Conservation (phyloP, 495 filamentous ascomycete species). For the Penicillium taxi region DNA sequence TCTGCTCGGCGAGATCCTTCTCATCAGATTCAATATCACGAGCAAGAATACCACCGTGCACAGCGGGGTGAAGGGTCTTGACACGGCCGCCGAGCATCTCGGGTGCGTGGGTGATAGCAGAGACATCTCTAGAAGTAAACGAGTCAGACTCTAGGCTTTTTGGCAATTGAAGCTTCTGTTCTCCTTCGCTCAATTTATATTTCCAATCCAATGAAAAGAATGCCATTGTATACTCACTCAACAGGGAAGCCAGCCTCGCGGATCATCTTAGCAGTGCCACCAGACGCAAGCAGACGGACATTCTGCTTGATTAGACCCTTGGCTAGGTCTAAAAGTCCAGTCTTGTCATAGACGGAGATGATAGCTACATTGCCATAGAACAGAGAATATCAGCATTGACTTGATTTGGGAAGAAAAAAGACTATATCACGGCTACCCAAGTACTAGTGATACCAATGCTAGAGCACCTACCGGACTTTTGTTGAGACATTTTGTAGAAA, state of each 20-base stretch:
- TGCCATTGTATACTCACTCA: conserved; percentile 63
- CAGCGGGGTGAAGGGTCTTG: conserved; percentile 93
- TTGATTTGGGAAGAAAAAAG: no score
- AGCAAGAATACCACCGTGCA: conserved; percentile 90
- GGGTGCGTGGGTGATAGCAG: conserved; percentile 94
- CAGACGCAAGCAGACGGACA: conserved; percentile 87
- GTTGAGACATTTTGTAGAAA: conserved; percentile 35
- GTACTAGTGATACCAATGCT: conserved; percentile 14
- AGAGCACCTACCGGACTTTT: conserved; percentile 35
- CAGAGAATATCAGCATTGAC: conserved; percentile 11
- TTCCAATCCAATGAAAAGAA: no score
- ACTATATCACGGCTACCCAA: background rate
- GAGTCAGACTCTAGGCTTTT: conserved; percentile 22
- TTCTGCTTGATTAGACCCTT: conserved; percentile 87
- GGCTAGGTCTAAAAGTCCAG: conserved; percentile 87
- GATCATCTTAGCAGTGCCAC: conserved; percentile 90
- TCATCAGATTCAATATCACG: conserved; percentile 87
- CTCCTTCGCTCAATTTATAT: no score
- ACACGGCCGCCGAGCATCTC: conserved; percentile 96
- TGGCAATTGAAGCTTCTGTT: conserved; percentile 12
- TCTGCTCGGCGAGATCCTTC: conserved; percentile 93
- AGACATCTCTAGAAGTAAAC: conserved; percentile 63
- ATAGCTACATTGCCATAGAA: conserved; percentile 50
- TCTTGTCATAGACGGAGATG: conserved; percentile 98
- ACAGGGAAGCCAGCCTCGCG: conserved; percentile 90